Conservation (phyloP, 257 asterid species). For the Solanum neorickii region DNA sequence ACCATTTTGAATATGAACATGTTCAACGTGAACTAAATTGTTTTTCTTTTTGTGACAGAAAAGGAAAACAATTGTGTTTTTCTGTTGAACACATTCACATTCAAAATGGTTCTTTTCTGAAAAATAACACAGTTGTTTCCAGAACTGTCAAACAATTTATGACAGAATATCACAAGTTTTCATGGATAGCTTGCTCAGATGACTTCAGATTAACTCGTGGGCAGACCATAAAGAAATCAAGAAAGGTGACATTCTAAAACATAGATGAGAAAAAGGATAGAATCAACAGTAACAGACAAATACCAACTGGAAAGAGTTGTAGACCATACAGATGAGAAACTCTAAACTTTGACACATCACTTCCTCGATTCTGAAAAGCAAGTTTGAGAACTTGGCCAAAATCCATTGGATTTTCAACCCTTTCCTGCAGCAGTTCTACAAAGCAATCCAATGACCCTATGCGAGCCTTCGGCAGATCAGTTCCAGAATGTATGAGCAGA, state of each 20-base stretch:
- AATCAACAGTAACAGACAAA: conserved; percentile 3
- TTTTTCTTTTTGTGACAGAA: background rate
- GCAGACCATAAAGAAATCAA: background rate
- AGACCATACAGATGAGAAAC: conserved; percentile 88
- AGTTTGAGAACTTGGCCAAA: conserved; percentile 70
- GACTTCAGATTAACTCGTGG: background rate
- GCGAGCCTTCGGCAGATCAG: conserved; percentile 39
- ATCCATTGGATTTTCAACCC: conserved; percentile 82
- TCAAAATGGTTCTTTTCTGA: background rate
- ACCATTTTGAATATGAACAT: background rate
- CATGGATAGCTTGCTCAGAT: background rate
- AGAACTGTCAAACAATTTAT: background rate
- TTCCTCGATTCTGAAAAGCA: conserved; percentile 73
- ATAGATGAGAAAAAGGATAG: background rate
- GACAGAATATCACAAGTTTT: background rate
- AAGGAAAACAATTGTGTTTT: background rate
- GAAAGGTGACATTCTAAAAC: background rate
- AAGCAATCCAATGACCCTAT: conserved; percentile 50
- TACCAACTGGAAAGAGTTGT: conserved; percentile 4
- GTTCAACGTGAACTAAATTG: background rate
- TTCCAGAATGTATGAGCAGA: conserved; percentile 67
- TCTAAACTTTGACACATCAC: conserved; percentile 47
- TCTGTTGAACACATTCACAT: background rate
- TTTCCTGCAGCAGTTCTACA: conserved; percentile 72
- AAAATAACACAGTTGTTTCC: background rate